Evolutionary conservation across 2,329 filamentous ascomycete species (phyloP), one percentile per base, ranked within the genome.

Genomic region (Fusarium sp.): DNA sequence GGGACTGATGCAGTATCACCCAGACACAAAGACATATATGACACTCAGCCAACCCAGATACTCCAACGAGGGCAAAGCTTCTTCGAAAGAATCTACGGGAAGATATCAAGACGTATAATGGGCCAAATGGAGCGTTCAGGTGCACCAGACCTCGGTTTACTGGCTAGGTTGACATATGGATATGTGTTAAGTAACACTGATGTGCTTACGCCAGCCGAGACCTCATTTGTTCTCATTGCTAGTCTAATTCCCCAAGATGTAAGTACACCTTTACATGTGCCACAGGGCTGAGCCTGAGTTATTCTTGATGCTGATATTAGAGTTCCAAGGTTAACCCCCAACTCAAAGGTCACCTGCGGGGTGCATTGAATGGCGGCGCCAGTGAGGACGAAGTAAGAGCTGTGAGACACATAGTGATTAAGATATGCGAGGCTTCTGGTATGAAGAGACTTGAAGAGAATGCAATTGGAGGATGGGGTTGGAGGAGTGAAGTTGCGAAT

Each of bases 201-300:
- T 23, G 32, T 73, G 21, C 62, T 75, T n/a, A 72, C 73, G 7
- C 68, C 56, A 28, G 59, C 20, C 23, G 73, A 75, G 41, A 75
- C 72, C 5, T 75, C 73, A 27, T 75, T 71, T 25, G 73, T 74
- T 7, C 71, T 75, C 8, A 74, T 75, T 43, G 73, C 73, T 18
- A 69, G 73, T 32, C 73, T 75, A 23, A 75, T 75, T n/a, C 73
- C 73, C 8, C 73, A 75, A 11, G 73, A 75, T 46, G 73, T 75
- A 56, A 69, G 73, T 55, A 42, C 25, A 11, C n/a, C 32, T 48
- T 50, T 13, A 9, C 28, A 5, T 7, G 11, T 34, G 27, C 43
- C 25, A 41, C n/a, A 25, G 18, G 25, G 18, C 40, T 41, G n/a
- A 1, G 34, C 27, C 23, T 21, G 30, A 21, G 11, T 32, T 49